Conservation (phyloP, 1,284 basidiomycete genomes). For the Cryptococcus sp. region DNA sequence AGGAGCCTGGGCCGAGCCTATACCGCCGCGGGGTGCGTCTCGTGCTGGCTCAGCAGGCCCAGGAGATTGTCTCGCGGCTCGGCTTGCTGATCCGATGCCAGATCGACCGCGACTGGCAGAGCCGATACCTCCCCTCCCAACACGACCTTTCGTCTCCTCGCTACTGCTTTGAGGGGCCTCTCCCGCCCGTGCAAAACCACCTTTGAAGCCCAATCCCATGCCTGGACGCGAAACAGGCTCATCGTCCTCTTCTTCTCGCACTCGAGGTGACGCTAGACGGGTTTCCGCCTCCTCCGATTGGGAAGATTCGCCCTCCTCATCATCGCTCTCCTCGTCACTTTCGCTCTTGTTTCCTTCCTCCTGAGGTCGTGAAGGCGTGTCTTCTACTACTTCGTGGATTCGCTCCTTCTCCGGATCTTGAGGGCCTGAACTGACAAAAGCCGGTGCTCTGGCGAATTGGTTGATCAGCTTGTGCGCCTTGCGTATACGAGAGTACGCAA, state of each 20-base stretch:
- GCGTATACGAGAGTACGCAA: background rate
- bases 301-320: constrained; percentile 11
- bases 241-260: constrained; percentile 30
- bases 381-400: too few relatives aligned
- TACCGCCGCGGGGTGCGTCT: constrained; percentile 13
- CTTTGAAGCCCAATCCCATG: constrained; percentile 23
- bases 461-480: background rate
- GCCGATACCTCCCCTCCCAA: constrained; percentile 45
- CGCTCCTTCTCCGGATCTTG: constrained; percentile 44
- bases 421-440: constrained; percentile 20
- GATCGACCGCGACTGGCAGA: constrained; percentile 17
- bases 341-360: constrained; percentile 39
- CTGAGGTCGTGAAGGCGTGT: constrained; percentile 19
- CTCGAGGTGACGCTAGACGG: constrained; percentile 28
- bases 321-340: background rate
- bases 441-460: constrained; percentile 15
- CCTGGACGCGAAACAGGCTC: constrained; percentile 11
- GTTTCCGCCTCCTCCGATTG: constrained; percentile 43
- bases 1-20: constrained; percentile 25
- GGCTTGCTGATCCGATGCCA: constrained; percentile 11
- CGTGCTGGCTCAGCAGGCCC: constrained; percentile 9
- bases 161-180: background rate
- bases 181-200: constrained; percentile 12
- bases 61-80: background rate
- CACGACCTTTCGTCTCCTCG: background rate